phyloP scores from a whole-genome alignment of 768 basidiomycete species.

The Lentinus tigrinus region DNA sequence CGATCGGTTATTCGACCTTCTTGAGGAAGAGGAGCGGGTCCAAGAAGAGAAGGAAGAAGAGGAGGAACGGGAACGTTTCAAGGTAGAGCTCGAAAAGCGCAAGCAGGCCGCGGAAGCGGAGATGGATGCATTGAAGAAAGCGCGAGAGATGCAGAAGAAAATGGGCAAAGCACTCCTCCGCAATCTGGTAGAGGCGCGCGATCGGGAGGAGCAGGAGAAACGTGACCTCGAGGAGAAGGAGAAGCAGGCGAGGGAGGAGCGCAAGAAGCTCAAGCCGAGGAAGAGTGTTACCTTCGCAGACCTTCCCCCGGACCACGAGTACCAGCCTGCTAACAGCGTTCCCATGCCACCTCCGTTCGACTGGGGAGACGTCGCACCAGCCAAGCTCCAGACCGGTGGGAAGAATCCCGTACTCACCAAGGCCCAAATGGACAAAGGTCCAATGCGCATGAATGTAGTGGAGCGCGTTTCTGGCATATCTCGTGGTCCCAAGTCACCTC shows the following conservation, averaged over 20 bases:
- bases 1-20: constrained; percentile 60
- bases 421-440: constrained; percentile 36
- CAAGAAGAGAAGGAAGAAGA: constrained; percentile 43
- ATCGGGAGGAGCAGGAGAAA: constrained; percentile 36
- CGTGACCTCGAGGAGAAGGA: constrained; percentile 32
- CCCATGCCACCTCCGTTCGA: constrained; percentile 24
- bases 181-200: constrained; percentile 41
- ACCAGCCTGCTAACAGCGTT: constrained; percentile 21
- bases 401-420: constrained; percentile 35
- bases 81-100: constrained; percentile 49
- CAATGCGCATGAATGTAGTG: constrained; percentile 70
- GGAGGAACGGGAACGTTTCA: constrained; percentile 39
- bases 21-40: constrained; percentile 68
- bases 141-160: constrained; percentile 64
- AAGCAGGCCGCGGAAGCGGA: constrained; percentile 47
- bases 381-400: constrained; percentile 40
- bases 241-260: constrained; percentile 25
- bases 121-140: constrained; percentile 36
- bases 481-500: constrained; percentile 21
- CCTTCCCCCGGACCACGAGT: constrained; percentile 28
- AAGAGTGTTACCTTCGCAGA: constrained; percentile 71
- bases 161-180: constrained; percentile 71
- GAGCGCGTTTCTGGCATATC: constrained; percentile 51
- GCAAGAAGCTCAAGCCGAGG: constrained; percentile 38
- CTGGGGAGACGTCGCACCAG: constrained; percentile 58